Base-by-base conservation (phyloP, 257 asterid species). In the Agastache rugosa region DNA sequence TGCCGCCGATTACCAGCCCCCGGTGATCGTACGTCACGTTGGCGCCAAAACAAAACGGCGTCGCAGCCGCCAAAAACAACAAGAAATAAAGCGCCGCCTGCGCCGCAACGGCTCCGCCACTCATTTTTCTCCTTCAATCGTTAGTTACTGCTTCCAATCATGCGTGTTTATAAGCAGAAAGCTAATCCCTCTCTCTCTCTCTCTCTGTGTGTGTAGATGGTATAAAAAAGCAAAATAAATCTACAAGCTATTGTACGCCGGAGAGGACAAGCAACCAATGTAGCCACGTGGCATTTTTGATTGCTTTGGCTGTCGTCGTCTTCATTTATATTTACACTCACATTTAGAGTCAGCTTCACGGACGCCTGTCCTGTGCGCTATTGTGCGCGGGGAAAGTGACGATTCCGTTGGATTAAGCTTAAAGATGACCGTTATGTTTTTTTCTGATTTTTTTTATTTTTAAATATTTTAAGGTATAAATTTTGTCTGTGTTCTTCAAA, bases 1-100 rank as follows among this genome's bases (percentile, higher is more conserved):
- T 63, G 75, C 96, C 96, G 78, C 86, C 88, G 34, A 87, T 66
- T 34, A 85, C 77, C 75, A 89, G 16, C 64, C 91, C 96, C 20
- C 91, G 84, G 74, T 85, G 87, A 64, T 87, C 91, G 82, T 89
- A 87, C 67, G 90, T 85, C 78, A 89, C 93, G 63, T 71, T 89
- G 66, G 79, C 86, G 73, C 86, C 86, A 48, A 48, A 69, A 60
- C 79, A 78, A 62, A 51, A 81, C 76, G 87, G 76, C 85, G 75
- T 65, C 77, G 80, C 62, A 22, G 41, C 20, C n/a, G 80, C 82
- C 79, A 77, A 75, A 50, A 87, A 34, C 75, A 78, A 39, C 15
- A 59, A 42, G 48, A 81, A 50, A 23, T 44, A 45, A 17, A 65
- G 78, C 73, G 47, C 76, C 70, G 50, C 70, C n/a, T n/a, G n/a